A percentile compares a stretch with the other conserved stretches of the same genome.
Evolutionary conservation across 2,329 filamentous ascomycete species (phyloP).

Genomic region (Arthrobotrys megalospora): DNA sequence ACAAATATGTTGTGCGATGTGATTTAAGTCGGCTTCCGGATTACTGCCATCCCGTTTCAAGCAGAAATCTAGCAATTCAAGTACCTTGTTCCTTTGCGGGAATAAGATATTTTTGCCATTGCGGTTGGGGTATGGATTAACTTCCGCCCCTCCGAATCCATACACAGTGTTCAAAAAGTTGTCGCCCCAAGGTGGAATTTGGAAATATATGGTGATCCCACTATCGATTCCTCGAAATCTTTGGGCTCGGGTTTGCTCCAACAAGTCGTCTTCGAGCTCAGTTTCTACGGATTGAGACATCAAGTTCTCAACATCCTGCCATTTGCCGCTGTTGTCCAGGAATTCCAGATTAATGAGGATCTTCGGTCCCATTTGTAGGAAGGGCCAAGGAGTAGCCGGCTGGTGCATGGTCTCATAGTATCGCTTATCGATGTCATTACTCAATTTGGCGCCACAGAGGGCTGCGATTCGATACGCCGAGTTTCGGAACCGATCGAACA

Average conservation of each 20-base stretch:
- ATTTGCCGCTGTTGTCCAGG: not conserved
- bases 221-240: not conserved
- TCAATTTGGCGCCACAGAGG: not conserved
- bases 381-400: not conserved
- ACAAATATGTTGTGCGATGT: not conserved
- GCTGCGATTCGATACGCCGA: not conserved
- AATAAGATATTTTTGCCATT: no score
- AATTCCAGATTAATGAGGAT: not conserved
- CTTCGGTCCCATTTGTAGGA: not conserved
- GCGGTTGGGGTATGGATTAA: no score
- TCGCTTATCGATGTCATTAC: not conserved
- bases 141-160: no score
- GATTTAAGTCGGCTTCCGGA: not conserved
- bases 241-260: not conserved
- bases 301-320: not conserved
- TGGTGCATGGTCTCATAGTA: conserved; percentile 21
- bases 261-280: not conserved
- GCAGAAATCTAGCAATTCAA: not conserved
- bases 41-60: not conserved
- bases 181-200: no score
- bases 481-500: not conserved
- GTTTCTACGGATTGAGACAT: not conserved
- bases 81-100: not conserved
- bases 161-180: no score
- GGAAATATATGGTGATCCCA: not conserved